Conservation (phyloP, 1,284 basidiomycete species). For the Lentinula novae-zelandiae region DNA sequence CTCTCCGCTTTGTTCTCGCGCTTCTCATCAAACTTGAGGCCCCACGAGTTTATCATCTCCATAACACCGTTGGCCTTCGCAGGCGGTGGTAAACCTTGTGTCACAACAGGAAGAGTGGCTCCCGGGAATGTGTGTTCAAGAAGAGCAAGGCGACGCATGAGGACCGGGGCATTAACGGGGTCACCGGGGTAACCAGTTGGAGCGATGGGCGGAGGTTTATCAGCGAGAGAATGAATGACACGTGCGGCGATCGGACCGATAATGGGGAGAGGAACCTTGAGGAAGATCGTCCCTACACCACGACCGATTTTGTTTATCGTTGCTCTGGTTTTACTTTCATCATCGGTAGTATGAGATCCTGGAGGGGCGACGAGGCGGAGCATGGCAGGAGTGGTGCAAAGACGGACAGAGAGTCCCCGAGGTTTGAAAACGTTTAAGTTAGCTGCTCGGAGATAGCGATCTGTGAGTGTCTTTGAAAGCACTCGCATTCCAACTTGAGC, state of each 20-base stretch:
- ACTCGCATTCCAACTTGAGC: conserved; percentile 21
- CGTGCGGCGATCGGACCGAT: conserved; percentile 13
- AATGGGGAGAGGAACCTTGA: conserved; percentile 16
- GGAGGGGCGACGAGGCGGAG: conserved; percentile 16
- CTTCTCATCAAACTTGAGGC: conserved; percentile 20
- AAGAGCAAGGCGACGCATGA: conserved; percentile 19
- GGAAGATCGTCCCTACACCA: conserved; percentile 15
- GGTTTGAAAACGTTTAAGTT: conserved; percentile 24
- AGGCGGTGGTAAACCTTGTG: conserved; percentile 18
- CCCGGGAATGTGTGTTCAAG: conserved; percentile 15
- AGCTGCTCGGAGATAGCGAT: conserved; percentile 25
- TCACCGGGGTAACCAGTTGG: conserved; percentile 5
- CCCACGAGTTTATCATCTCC: conserved; percentile 20
- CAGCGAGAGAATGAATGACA: conserved; percentile 18
- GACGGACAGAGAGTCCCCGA: conserved; percentile 23
- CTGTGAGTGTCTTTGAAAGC: conserved; percentile 28
- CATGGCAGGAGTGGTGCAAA: conserved; percentile 25
- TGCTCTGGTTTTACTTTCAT: conserved; percentile 4
- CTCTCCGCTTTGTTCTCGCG: conserved; percentile 9
- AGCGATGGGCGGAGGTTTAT: conserved; percentile 15
- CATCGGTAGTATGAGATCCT: background rate
- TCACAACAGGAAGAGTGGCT: conserved; percentile 16
- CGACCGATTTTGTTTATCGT: conserved; percentile 18
- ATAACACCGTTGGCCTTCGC: conserved; percentile 19
- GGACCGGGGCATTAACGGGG: conserved; percentile 4